phyloP scores from a whole-genome alignment of 2,329 filamentous ascomycete species.

The Calonectria pseudoturangicola region DNA sequence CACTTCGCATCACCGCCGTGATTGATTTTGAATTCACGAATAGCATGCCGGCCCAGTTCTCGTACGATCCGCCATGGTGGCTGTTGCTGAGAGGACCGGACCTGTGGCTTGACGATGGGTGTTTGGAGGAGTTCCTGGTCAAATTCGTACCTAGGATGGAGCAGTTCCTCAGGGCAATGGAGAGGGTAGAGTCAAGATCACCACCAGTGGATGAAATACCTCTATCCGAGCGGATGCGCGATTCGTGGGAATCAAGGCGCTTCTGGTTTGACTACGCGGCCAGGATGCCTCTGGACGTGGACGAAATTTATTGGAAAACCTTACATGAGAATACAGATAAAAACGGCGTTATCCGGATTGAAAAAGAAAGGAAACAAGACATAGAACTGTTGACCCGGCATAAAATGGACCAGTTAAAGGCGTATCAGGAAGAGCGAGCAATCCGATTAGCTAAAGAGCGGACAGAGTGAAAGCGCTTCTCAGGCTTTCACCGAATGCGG shows the following conservation, averaged over 20 bases:
- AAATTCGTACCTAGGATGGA: conserved; percentile 59
- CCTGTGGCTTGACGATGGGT: conserved; percentile 48
- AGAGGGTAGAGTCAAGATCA: conserved; percentile 52
- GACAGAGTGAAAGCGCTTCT: conserved; percentile 5
- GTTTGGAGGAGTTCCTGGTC: conserved; percentile 49
- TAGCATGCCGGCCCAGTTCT: conserved; percentile 62
- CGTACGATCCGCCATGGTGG: conserved; percentile 63
- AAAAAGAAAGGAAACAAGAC: conserved; percentile 50
- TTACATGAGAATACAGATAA: conserved; percentile 49
- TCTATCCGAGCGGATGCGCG: conserved; percentile 21
- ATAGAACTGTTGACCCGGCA: conserved; percentile 51
- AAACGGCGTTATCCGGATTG: conserved; percentile 49
- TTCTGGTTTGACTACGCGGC: conserved; percentile 63
- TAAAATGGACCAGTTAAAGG: conserved; percentile 57
- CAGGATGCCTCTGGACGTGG: conserved; percentile 60
- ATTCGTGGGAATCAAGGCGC: conserved; percentile 50
- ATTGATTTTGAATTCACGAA: conserved; percentile 66
- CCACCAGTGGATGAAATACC: conserved; percentile 6
- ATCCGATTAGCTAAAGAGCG: conserved; percentile 18
- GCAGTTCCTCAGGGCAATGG: conserved; percentile 60
- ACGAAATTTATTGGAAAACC: conserved; percentile 58
- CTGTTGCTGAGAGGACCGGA: conserved; percentile 56
- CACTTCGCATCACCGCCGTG: conserved; percentile 59
- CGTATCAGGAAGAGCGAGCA: conserved; percentile 55
- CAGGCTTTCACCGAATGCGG: background rate